phyloP scores from a whole-genome alignment of 2,329 filamentous ascomycete species.

The Madurella mycetomatis region DNA sequence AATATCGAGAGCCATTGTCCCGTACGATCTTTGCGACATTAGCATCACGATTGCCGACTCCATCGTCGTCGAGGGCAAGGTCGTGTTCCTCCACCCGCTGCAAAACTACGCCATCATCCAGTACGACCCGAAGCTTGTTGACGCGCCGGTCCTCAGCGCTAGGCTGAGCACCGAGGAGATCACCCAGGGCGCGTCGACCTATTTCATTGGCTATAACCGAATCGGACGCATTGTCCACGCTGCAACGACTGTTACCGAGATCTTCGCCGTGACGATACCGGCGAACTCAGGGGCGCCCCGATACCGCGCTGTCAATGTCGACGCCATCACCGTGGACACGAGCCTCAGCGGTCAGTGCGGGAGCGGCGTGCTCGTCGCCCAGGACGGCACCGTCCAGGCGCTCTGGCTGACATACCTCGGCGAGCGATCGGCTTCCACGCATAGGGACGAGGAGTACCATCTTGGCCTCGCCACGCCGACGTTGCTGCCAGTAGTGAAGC shows the following conservation, averaged over 20 bases:
- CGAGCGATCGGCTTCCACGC: slow-evolving; percentile 71
- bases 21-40: slow-evolving; percentile 95
- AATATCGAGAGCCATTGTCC: slow-evolving; percentile 89
- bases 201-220: slow-evolving; percentile 97
- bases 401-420: slow-evolving; percentile 96
- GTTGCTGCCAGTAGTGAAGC: slow-evolving; percentile 78
- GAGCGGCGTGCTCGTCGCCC: slow-evolving; percentile 83
- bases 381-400: slow-evolving; percentile 89
- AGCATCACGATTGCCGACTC: slow-evolving; percentile 95
- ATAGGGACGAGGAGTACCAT: slow-evolving; percentile 94
- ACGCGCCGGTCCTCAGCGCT: slow-evolving; percentile 87
- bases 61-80: slow-evolving; percentile 88
- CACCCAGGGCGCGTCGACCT: slow-evolving; percentile 88
- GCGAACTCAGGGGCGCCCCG: slow-evolving; percentile 87
- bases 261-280: slow-evolving; percentile 93
- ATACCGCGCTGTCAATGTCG: slow-evolving; percentile 91
- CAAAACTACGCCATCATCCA: slow-evolving; percentile 96
- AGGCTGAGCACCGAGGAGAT: slow-evolving; percentile 76
- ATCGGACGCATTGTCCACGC: slow-evolving; percentile 91
- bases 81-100: slow-evolving; percentile 91
- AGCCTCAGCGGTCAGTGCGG: slow-evolving; percentile 87
- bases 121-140: slow-evolving; percentile 90
- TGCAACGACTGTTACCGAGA: slow-evolving; percentile 92
- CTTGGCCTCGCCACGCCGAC: slow-evolving; percentile 86
- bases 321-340: slow-evolving; percentile 95